phyloP scores from a whole-genome alignment of 306 rosid genomes.

The Trifolium subterraneum region DNA sequence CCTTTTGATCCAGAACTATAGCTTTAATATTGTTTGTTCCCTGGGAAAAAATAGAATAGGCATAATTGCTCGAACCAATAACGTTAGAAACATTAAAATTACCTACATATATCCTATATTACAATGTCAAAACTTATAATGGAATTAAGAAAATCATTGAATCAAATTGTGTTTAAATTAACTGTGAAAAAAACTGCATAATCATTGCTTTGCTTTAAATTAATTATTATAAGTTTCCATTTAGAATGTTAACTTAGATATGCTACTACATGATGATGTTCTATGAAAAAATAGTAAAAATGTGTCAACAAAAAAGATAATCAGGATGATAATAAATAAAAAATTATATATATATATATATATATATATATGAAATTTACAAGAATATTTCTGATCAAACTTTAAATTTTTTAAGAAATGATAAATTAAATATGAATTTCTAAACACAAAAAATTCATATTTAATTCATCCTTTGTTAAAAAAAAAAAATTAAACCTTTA shows the following conservation, averaged over 20 bases:
- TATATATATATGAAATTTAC: too few relatives aligned
- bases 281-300: not conserved
- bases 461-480: too few relatives aligned
- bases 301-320: too few relatives aligned
- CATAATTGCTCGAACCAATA: not conserved
- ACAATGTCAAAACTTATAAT: not conserved
- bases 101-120: not conserved
- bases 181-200: not conserved
- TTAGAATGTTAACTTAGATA: not conserved
- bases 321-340: too few relatives aligned
- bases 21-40: not conserved
- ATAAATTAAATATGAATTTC: too few relatives aligned
- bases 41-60: not conserved
- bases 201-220: too few relatives aligned
- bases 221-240: not conserved
- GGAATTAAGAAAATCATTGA: not conserved
- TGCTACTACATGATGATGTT: not conserved
- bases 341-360: too few relatives aligned
- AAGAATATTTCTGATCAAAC: too few relatives aligned
- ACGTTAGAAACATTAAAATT: too few relatives aligned
- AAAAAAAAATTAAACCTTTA: too few relatives aligned
- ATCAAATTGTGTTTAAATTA: not conserved
- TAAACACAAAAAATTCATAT: too few relatives aligned
- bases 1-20: constrained; percentile 21
- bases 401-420: too few relatives aligned